Conservation (phyloP, 2,329 filamentous ascomycete genomes). For the Botrytis sinoallii region DNA sequence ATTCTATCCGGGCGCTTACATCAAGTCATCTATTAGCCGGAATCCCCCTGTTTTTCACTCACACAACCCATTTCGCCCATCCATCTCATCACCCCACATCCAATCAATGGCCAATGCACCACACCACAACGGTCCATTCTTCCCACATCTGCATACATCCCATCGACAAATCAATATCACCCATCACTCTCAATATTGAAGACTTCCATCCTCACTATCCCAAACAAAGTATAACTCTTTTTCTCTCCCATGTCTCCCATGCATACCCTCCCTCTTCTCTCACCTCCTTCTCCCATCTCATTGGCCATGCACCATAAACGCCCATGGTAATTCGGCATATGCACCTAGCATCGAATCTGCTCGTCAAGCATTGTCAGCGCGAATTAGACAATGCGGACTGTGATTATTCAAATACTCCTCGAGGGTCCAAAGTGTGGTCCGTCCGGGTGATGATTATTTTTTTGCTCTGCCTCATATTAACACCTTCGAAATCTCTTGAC, state of each 20-base stretch:
- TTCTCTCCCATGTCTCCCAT: background rate
- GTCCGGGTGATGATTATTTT: background rate
- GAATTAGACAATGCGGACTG: background rate
- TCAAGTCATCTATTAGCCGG: slow-evolving; percentile 5
- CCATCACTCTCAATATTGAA: background rate
- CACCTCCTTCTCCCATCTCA: background rate
- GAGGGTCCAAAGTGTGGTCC: slow-evolving; percentile 5
- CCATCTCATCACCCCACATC: background rate
- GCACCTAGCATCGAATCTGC: background rate
- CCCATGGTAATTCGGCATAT: background rate
- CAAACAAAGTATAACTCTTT: background rate
- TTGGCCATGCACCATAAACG: slow-evolving; percentile 4
- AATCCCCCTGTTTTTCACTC: slow-evolving; percentile 2
- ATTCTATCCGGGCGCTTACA: slow-evolving; percentile 8
- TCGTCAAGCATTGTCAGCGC: slow-evolving; percentile 11
- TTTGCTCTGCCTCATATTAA: background rate
- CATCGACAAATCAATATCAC: background rate
- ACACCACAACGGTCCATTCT: background rate
- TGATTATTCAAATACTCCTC: slow-evolving; percentile 4
- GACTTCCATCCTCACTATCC: background rate
- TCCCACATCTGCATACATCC: background rate
- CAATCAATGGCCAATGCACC: slow-evolving; percentile 9
- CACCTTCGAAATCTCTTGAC: background rate
- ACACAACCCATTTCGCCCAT: background rate
- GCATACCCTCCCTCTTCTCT: background rate